These are phyloP conservation scores for Sarocladium kiliense DNA, from an alignment of 2,329 filamentous ascomycete species.

Conservation along the genomic window DNA sequence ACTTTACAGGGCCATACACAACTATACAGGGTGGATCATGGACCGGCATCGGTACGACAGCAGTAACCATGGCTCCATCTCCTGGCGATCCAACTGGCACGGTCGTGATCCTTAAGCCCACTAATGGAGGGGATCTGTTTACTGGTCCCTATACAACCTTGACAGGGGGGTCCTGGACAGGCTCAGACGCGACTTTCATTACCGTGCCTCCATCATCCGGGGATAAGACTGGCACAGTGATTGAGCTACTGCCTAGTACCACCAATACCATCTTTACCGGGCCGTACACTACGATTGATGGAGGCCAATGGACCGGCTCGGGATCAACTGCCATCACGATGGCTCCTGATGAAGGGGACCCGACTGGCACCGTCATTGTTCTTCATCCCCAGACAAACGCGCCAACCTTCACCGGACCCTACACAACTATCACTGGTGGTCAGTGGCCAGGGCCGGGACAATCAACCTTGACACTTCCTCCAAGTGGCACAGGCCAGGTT, in stretches of 20 bases:
- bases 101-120: too few relatives aligned
- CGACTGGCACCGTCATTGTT: not conserved
- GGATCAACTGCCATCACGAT: not conserved
- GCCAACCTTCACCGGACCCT: not conserved
- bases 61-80: not conserved
- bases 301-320: not conserved
- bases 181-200: not conserved
- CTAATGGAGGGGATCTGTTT: too few relatives aligned
- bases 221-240: not conserved
- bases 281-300: not conserved
- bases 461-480: not conserved
- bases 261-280: not conserved
- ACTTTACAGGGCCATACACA: not conserved
- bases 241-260: not conserved
- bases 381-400: not conserved
- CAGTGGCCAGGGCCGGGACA: not conserved
- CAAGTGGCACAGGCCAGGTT: not conserved
- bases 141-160: not conserved
- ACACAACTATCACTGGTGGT: not conserved
- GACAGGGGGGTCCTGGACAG: not conserved
- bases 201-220: not conserved
- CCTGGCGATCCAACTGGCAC: not conserved
- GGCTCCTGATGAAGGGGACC: not conserved
- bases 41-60: not conserved
- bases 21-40: not conserved